Conservation (phyloP, 1,284 basidiomycete species). For the Ustilago hordei region DNA sequence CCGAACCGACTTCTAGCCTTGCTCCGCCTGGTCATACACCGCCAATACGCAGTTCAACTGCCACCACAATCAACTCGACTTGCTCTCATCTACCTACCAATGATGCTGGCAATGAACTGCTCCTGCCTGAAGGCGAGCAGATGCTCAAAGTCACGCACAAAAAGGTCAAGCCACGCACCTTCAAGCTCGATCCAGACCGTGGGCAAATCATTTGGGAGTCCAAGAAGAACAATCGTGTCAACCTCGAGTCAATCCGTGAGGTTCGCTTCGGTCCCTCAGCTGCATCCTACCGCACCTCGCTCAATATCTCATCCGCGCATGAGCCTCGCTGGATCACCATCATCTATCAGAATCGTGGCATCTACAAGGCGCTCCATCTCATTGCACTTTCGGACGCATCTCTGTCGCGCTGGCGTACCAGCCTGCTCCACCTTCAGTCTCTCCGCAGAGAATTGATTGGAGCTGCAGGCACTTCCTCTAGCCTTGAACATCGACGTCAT, state of each 20-base stretch:
- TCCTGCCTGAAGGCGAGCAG: slow-evolving; percentile 58
- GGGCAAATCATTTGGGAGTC: slow-evolving; percentile 88
- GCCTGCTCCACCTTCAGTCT: slow-evolving; percentile 71
- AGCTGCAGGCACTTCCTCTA: slow-evolving; percentile 56
- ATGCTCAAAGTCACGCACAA: slow-evolving; percentile 91
- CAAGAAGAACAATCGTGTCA: slow-evolving; percentile 79
- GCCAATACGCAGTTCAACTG: not conserved
- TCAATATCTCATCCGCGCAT: slow-evolving; percentile 73
- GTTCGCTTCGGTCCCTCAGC: slow-evolving; percentile 83
- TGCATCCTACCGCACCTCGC: slow-evolving; percentile 81
- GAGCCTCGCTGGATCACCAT: slow-evolving; percentile 79
- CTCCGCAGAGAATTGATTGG: slow-evolving; percentile 60
- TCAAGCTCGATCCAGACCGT: slow-evolving; percentile 81
- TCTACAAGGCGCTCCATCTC: slow-evolving; percentile 92
- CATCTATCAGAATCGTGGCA: slow-evolving; percentile 79
- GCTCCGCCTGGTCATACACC: not conserved
- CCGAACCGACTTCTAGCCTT: not conserved
- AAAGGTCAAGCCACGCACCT: slow-evolving; percentile 80
- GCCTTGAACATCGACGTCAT: slow-evolving; percentile 75
- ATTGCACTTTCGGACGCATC: slow-evolving; percentile 80
- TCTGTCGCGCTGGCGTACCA: slow-evolving; percentile 74
- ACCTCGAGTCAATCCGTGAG: slow-evolving; percentile 90
- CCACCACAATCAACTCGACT: not conserved
- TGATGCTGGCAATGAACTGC: slow-evolving; percentile 10
- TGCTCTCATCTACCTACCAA: not conserved